These are phyloP conservation scores for Lactuca saligna DNA, from an alignment of 129 eudicot genomes.

Conservation along the genomic window DNA sequence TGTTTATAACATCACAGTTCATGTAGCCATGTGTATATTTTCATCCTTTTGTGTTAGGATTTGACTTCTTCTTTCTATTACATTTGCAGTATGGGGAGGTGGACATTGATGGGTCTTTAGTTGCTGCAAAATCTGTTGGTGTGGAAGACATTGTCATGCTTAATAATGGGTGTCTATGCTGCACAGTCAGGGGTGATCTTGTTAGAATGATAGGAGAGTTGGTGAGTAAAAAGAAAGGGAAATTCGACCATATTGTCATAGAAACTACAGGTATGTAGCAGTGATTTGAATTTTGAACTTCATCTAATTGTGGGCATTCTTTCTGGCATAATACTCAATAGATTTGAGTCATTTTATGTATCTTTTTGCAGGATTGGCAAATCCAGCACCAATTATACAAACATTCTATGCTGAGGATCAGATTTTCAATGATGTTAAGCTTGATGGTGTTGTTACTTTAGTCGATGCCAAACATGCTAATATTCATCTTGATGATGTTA, in stretches of 20 bases:
- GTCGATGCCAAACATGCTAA: slow-evolving; percentile 93
- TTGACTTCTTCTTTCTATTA: not conserved
- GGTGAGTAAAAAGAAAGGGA: slow-evolving; percentile 83
- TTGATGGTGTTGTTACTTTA: slow-evolving; percentile 97
- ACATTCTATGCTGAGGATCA: slow-evolving; percentile 97
- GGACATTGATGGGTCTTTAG: slow-evolving; percentile 96
- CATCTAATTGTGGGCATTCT: slow-evolving; percentile 1
- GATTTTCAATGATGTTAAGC: slow-evolving; percentile 81
- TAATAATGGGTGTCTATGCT: slow-evolving; percentile 92
- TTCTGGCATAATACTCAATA: not conserved
- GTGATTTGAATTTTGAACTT: not conserved
- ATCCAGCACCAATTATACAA: slow-evolving; percentile 98
- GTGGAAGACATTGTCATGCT: slow-evolving; percentile 97
- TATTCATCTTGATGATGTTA: slow-evolving; percentile 78
- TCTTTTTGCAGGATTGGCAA: slow-evolving; percentile 71
- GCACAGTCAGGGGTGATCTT: slow-evolving; percentile 98
- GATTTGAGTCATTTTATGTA: not conserved
- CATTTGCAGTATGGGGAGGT: slow-evolving; percentile 90
- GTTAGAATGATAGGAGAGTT: slow-evolving; percentile 94
- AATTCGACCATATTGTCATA: slow-evolving; percentile 89
- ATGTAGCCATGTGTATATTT: slow-evolving; percentile 1
- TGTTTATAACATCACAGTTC: not conserved
- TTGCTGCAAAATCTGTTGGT: slow-evolving; percentile 89
- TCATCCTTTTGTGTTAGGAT: not conserved
- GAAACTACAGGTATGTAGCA: slow-evolving; percentile 78